phyloP scores from a whole-genome alignment of 2,329 filamentous ascomycete species.

The Claviceps africana region DNA sequence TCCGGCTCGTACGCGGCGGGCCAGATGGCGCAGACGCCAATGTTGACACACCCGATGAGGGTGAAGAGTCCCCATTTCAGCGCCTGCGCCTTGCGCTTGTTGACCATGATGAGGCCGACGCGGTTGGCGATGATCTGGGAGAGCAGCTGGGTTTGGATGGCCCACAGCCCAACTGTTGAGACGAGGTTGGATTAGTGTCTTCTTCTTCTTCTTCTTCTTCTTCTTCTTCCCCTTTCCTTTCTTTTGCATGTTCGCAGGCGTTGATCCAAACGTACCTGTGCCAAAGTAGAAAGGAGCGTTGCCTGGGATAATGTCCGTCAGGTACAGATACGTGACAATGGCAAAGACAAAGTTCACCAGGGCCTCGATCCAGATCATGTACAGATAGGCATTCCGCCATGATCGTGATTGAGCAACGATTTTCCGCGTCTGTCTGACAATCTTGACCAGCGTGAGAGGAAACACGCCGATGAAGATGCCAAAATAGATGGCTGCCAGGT shows the following conservation, averaged over 20 bases:
- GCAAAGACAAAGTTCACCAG: slow-evolving; percentile 14
- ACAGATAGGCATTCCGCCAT: slow-evolving; percentile 12
- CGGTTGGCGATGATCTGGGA: slow-evolving; percentile 33
- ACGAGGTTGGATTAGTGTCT: not conserved
- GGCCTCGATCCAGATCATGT: slow-evolving; percentile 15
- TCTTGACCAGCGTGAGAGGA: slow-evolving; percentile 13
- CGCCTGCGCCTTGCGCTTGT: slow-evolving; percentile 17
- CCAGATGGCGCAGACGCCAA: slow-evolving; percentile 27
- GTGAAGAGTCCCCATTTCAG: slow-evolving; percentile 23
- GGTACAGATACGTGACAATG: slow-evolving; percentile 13
- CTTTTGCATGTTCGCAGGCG: no score
- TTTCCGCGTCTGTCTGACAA: slow-evolving; percentile 10
- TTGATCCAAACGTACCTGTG: slow-evolving; percentile 2
- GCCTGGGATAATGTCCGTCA: slow-evolving; percentile 10
- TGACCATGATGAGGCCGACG: slow-evolving; percentile 26
- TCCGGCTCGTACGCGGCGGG: slow-evolving; percentile 18
- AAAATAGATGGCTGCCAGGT: slow-evolving; percentile 13
- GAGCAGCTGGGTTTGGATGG: slow-evolving; percentile 23
- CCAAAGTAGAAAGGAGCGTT: slow-evolving; percentile 4
- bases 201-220: no score
- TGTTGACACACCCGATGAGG: slow-evolving; percentile 22
- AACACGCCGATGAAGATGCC: slow-evolving; percentile 15
- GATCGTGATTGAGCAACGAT: slow-evolving; percentile 9
- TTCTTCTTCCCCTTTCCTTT: no score
- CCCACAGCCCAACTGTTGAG: slow-evolving; percentile 7